These are phyloP conservation scores for Penicillium coprophilum DNA, from an alignment of 495 filamentous ascomycete genomes.

Conservation along the genomic window DNA sequence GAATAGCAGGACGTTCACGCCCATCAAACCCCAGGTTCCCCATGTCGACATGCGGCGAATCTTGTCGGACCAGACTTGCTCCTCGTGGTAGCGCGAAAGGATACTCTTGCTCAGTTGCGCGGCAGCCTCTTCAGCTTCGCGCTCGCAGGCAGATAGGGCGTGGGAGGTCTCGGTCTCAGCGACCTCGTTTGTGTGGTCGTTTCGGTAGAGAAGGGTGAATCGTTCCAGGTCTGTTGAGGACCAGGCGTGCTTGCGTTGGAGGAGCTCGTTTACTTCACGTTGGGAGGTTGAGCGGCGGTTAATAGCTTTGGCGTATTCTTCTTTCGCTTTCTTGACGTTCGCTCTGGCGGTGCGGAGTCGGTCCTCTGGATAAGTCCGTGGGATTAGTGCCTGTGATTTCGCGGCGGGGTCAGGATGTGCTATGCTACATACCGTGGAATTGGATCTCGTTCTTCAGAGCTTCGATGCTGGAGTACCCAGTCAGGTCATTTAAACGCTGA, in stretches of 20 bases:
- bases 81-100: constrained; percentile 90
- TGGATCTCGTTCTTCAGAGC: constrained; percentile 74
- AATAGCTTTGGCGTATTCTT: constrained; percentile 74
- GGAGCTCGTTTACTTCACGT: constrained; percentile 89
- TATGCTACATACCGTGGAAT: constrained; percentile 53
- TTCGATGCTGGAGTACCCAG: constrained; percentile 93
- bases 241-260: constrained; percentile 94
- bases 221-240: constrained; percentile 83
- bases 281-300: constrained; percentile 79
- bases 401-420: not conserved
- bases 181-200: constrained; percentile 90
- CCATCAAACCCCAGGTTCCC: constrained; percentile 98
- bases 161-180: constrained; percentile 74
- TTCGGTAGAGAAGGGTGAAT: constrained; percentile 88
- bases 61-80: constrained; percentile 98
- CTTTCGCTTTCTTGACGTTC: constrained; percentile 67
- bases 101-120: constrained; percentile 74
- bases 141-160: constrained; percentile 69
- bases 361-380: constrained; percentile 47
- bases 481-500: constrained; percentile 87
- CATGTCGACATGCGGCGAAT: constrained; percentile 94
- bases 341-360: constrained; percentile 61
- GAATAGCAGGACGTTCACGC: constrained; percentile 88
- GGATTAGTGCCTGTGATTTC: constrained; percentile 6
- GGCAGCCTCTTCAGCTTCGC: constrained; percentile 71